Evolutionary conservation across 1,284 basidiomycete species (phyloP).

Genomic region (Sporisorium exsertum): DNA sequence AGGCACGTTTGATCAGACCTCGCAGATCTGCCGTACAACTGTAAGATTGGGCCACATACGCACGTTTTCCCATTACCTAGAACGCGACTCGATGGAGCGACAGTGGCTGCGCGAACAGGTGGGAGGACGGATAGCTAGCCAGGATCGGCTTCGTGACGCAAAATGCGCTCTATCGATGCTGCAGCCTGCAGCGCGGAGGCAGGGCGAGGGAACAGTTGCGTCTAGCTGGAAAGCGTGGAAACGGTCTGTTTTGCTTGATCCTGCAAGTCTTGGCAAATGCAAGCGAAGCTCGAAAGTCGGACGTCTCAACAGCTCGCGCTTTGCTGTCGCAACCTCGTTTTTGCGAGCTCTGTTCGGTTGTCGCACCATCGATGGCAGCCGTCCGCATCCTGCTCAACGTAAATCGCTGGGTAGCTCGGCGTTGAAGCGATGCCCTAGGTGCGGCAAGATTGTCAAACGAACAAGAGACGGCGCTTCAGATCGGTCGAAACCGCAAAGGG

Average conservation of each 20-base stretch:
- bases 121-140: constrained; percentile 71
- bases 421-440: constrained; percentile 20
- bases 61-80: constrained; percentile 34
- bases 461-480: neutral
- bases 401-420: neutral
- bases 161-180: constrained; percentile 1
- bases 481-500: neutral
- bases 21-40: constrained; percentile 46
- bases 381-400: neutral
- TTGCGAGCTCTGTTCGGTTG: constrained; percentile 26
- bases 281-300: neutral
- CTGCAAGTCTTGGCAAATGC: neutral
- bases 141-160: constrained; percentile 31
- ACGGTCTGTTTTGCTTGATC: neutral
- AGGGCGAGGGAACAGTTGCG: neutral
- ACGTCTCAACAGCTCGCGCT: neutral
- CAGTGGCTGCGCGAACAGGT: constrained; percentile 42
- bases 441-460: constrained; percentile 31
- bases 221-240: constrained; percentile 30
- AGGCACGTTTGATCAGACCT: constrained; percentile 56
- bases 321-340: constrained; percentile 11
- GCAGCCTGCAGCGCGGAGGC: neutral
- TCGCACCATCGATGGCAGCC: neutral
- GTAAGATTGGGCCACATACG: constrained; percentile 48
- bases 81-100: constrained; percentile 46